Conservation (phyloP, 805 yeast species). For the Saccharomycopsis capsularis region DNA sequence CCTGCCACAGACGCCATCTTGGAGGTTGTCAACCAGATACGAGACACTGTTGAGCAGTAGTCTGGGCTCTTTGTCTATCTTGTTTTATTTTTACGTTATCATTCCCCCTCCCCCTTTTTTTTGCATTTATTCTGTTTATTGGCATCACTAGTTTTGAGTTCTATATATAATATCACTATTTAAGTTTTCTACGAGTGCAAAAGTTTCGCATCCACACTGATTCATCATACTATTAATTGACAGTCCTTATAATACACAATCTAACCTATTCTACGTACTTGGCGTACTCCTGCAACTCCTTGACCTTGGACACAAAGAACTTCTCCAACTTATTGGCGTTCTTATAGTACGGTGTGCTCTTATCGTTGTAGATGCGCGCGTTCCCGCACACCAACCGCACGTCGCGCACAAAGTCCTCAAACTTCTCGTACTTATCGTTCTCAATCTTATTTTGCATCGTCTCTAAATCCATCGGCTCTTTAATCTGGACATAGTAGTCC, state of each 20-base stretch:
- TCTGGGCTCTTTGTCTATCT: not conserved
- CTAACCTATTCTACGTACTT: slow-evolving; percentile 18
- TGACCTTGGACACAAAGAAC: slow-evolving; percentile 71
- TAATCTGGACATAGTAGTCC: slow-evolving; percentile 91
- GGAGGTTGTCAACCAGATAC: slow-evolving; percentile 67
- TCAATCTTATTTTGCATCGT: slow-evolving; percentile 94
- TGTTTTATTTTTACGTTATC: not conserved
- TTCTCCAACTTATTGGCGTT: slow-evolving; percentile 93
- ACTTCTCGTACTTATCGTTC: slow-evolving; percentile 80
- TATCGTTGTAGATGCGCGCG: slow-evolving; percentile 89
- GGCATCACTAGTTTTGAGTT: no score
- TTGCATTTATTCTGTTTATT: not conserved
- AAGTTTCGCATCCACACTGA: no score
- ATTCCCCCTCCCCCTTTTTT: not conserved
- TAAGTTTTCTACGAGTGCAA: no score
- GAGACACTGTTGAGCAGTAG: slow-evolving; percentile 33
- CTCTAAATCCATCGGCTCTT: slow-evolving; percentile 95
- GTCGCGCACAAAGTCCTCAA: slow-evolving; percentile 90
- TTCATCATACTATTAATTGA: no score
- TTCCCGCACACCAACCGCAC: slow-evolving; percentile 80
- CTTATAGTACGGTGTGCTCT: slow-evolving; percentile 89
- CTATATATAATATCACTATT: no score
- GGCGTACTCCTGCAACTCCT: slow-evolving; percentile 82
- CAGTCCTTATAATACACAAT: no score
- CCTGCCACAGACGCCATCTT: slow-evolving; percentile 87